These are phyloP conservation scores for Clarireedia monteithiana DNA, from an alignment of 2,329 filamentous ascomycete species.

Conservation along the genomic window DNA sequence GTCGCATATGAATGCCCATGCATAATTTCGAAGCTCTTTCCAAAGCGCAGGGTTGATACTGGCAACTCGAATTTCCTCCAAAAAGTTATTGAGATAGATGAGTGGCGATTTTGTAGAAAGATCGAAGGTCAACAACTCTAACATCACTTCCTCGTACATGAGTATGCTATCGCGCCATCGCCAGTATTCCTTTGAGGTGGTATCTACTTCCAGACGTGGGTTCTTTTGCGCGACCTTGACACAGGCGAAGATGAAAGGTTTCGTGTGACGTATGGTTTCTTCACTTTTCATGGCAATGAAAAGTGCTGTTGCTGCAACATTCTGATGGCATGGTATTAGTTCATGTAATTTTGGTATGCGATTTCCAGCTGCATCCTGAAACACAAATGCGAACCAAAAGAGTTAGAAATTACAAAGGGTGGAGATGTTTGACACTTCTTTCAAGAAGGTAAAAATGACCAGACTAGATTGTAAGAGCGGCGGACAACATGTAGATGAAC, in stretches of 20 bases:
- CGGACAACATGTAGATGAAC: too few relatives aligned
- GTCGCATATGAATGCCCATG: slow-evolving; percentile 94
- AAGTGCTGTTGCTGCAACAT: slow-evolving; percentile 80
- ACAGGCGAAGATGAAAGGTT: slow-evolving; percentile 87
- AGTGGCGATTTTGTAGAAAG: slow-evolving; percentile 86
- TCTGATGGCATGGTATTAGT: slow-evolving; percentile 36
- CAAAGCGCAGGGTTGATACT: slow-evolving; percentile 44
- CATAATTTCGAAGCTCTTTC: slow-evolving; percentile 72
- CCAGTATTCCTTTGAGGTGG: slow-evolving; percentile 98
- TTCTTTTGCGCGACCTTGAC: slow-evolving; percentile 95
- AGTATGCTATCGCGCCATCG: slow-evolving; percentile 92
- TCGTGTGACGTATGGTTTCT: slow-evolving; percentile 93
- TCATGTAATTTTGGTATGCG: not conserved
- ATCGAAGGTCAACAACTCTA: slow-evolving; percentile 91
- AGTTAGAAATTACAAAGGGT: not conserved
- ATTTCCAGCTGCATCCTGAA: not conserved
- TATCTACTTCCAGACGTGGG: slow-evolving; percentile 79
- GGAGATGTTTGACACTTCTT: not conserved
- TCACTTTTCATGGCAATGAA: slow-evolving; percentile 97
- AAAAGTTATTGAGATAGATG: slow-evolving; percentile 71
- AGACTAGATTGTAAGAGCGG: too few relatives aligned
- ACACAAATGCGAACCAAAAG: not conserved
- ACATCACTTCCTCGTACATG: slow-evolving; percentile 83
- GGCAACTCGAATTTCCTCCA: slow-evolving; percentile 64
- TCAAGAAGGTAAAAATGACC: too few relatives aligned